Evolutionary conservation across 2,329 filamentous ascomycete species (phyloP), one percentile per base, ranked within the genome.

Genomic region (Didymellaceae sp.): DNA sequence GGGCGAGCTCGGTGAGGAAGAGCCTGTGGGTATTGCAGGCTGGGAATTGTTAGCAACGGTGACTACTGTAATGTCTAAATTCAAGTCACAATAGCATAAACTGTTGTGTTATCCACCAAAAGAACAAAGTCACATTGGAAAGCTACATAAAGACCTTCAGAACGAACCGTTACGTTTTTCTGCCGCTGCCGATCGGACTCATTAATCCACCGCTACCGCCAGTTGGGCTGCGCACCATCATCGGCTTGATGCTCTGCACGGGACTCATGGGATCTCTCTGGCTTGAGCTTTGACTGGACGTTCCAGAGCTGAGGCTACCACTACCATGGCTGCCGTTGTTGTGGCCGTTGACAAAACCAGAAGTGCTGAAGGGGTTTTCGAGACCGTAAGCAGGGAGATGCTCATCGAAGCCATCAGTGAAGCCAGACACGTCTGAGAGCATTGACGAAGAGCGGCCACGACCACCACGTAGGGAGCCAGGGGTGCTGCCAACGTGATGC

Each of bases 361-460:
- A 66, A 14, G 67, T 69, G 49, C 67, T 71, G 56, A 71, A 74
- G 3, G 73, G 71, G 46, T 73, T 72, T 11, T 70, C 62, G 30
- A 71, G 66, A 37, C 60, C 47, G 25, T 67, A 57, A 5, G 44
- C 54, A 7, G 65, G 65, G 10, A 55, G 47, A 18, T 59, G 59
- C 24, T 75, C 68, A 39, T 75, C 73, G 48, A 74, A 71, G 46
- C 72, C 69, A 30, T 81, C 79, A 14, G 78, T 80, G 63, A 80
- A 80, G 48, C 77, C 78, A 34, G 76, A 79, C 57, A 78, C 73
- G 55, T 78, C 77, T 40, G 78, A 80, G 31, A 81, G 75, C 77
- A 81, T 80, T 0, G 78, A 80, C 6, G 76, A 79, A 39, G 78
- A 80, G 39, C 78, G 76, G 38, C 76, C 78, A 21, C 78, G 76